A percentile compares a stretch with the other conserved stretches of the same genome.
These are phyloP conservation scores for Starmera caribaea DNA, from an alignment of 805 yeast genomes.

Conservation along the genomic window DNA sequence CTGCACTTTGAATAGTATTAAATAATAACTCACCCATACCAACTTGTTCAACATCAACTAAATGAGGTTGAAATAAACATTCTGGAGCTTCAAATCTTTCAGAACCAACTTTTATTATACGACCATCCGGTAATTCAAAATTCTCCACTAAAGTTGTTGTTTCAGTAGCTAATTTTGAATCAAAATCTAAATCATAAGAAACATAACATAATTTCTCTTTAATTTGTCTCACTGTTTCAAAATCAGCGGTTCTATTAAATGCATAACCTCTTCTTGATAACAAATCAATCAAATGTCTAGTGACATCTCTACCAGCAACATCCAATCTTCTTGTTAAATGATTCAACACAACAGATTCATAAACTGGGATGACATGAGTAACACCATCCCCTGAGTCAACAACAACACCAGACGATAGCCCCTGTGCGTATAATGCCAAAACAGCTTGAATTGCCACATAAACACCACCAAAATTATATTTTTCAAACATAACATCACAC, in stretches of 20 bases:
- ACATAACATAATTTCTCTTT: conserved; percentile 95
- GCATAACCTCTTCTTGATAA: conserved; percentile 95
- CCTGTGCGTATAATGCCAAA: conserved; percentile 95
- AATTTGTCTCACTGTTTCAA: conserved; percentile 96
- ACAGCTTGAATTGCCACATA: conserved; percentile 97
- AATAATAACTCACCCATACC: conserved; percentile 92
- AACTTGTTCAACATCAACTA: conserved; percentile 94
- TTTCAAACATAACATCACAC: conserved; percentile 91
- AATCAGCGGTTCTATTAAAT: conserved; percentile 96
- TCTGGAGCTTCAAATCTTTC: conserved; percentile 97
- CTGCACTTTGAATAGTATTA: conserved; percentile 90
- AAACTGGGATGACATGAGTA: conserved; percentile 96
- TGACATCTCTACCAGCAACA: conserved; percentile 97
- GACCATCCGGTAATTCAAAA: conserved; percentile 94
- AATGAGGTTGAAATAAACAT: conserved; percentile 90
- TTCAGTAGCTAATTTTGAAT: conserved; percentile 77
- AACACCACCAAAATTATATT: conserved; percentile 83
- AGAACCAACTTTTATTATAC: conserved; percentile 86
- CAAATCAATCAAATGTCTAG: conserved; percentile 87
- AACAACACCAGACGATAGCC: conserved; percentile 92
- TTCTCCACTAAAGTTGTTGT: conserved; percentile 91
- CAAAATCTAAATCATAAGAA: conserved; percentile 87
- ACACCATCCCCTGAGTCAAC: conserved; percentile 99
- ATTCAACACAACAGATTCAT: conserved; percentile 92
- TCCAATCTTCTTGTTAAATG: conserved; percentile 88